Base-by-base conservation (phyloP, 805 yeast species). In the Candida jianshihensis region DNA sequence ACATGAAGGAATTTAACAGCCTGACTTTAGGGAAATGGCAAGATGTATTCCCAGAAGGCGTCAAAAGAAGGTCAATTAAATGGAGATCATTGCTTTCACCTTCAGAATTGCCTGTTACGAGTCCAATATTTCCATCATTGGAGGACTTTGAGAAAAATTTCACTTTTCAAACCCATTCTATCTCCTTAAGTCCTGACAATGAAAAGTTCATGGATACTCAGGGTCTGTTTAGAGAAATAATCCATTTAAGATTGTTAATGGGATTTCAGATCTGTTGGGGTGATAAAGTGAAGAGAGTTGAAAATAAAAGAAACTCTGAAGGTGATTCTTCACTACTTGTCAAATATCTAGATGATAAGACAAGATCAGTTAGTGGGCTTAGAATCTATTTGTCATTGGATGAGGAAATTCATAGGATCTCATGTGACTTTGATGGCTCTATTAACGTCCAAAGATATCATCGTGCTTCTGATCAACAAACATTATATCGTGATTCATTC, bases 61-160 rank as follows among this genome's bases (percentile, higher is more conserved):
- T 80, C 13, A 75, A 71, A 36, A 66, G 84, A 36, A 73, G 75
- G 47, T 64, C 79, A 13, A 80, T 89, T 34, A 89, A 89, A 53
- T 92, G 99, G 99, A 74, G 86, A 36, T 89, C 97, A 0, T 68
- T 94, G 36, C 81, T 88, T 12, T 77, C 96, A 0, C 99, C 99
- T 0, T 97, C 97, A 0, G 81, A 95, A 6, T 64, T 92, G 19
- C 99, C 99, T 0, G 64, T 85, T 0, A 78, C 87, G 2, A 78
- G 94, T 0, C 75, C 82, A 2, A 68, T 81, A 9, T 89, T 89
- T 49, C 97, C 97, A 0, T 57, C 80, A 0, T 61, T 68, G 11
- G 64, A 67, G 5, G 88, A 85, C 39, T 78, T 89, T 54, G 75
- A 80, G 33, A 68, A 69, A 4, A 79, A 84, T 42, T 90, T 79